A percentile compares a stretch with the other conserved stretches of the same genome.
These are phyloP conservation scores for Trichosanthes truncata DNA, from an alignment of 306 rosid species.

Conservation along the genomic window DNA sequence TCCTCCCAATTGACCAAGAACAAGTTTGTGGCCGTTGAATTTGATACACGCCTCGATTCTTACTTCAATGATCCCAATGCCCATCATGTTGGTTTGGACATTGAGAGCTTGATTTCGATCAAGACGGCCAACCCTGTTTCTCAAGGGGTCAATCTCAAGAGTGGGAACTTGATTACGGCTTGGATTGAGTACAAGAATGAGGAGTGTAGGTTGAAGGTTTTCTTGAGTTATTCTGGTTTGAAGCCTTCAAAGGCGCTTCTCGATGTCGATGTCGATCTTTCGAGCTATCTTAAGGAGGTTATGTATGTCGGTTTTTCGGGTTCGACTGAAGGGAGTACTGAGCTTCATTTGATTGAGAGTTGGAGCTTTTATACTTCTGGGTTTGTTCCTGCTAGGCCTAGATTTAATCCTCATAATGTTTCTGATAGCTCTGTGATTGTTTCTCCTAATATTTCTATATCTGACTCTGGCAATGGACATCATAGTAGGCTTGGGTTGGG, in stretches of 20 bases:
- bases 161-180: slow-evolving; percentile 39
- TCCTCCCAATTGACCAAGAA: slow-evolving; percentile 26
- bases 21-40: slow-evolving; percentile 47
- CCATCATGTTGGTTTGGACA: slow-evolving; percentile 53
- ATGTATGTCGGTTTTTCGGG: slow-evolving; percentile 56
- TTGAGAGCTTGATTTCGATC: slow-evolving; percentile 36
- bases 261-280: slow-evolving; percentile 36
- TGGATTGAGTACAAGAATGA: slow-evolving; percentile 70
- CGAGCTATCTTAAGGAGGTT: slow-evolving; percentile 21
- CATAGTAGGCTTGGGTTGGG: slow-evolving; percentile 31
- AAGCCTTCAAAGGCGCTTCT: slow-evolving; percentile 42
- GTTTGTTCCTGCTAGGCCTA: slow-evolving; percentile 26
- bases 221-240: slow-evolving; percentile 32
- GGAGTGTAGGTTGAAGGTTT: slow-evolving; percentile 26
- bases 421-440: slow-evolving; percentile 35
- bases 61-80: slow-evolving; percentile 39
- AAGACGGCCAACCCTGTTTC: slow-evolving; percentile 32
- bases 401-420: slow-evolving; percentile 30
- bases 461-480: slow-evolving; percentile 5
- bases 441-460: slow-evolving; percentile 14
- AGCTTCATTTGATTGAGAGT: slow-evolving; percentile 39
- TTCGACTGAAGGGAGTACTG: slow-evolving; percentile 64
- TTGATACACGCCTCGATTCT: slow-evolving; percentile 42
- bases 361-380: slow-evolving; percentile 60
- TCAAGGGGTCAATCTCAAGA: slow-evolving; percentile 50